Evolutionary conservation across 139 green algal species (phyloP).

Genomic region (Chlamydomonas sp.): DNA sequence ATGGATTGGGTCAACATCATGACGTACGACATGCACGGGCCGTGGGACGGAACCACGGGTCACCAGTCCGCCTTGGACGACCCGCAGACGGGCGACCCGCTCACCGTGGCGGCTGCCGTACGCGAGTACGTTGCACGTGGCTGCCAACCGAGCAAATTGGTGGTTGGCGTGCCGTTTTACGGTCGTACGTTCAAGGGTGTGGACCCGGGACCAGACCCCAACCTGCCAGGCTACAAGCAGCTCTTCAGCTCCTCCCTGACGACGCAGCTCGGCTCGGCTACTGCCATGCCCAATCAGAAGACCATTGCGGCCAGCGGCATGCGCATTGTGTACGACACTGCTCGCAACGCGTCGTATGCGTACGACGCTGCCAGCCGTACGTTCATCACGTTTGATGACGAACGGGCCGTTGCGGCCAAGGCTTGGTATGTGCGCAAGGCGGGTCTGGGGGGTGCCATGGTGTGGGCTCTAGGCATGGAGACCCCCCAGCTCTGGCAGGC

Average conservation of each 20-base stretch:
- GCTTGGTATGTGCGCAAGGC: neutral
- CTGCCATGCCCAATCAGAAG: neutral
- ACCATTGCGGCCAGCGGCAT: neutral
- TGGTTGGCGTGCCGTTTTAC: constrained; percentile 19
- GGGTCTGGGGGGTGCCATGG: constrained; percentile 6
- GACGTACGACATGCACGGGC: constrained; percentile 12
- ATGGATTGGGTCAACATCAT: constrained; percentile 29
- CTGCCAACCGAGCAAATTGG: neutral
- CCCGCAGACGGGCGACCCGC: neutral
- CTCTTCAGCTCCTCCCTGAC: neutral
- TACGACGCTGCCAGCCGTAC: neutral
- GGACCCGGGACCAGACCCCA: neutral
- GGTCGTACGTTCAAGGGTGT: constrained; percentile 5
- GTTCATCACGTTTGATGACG: constrained; percentile 12
- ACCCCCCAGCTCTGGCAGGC: neutral
- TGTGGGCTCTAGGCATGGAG: constrained; percentile 4
- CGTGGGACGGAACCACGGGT: constrained; percentile 1
- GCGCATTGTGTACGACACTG: neutral
- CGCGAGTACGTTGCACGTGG: neutral
- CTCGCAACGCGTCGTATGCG: constrained; percentile 1
- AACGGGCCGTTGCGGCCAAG: constrained; percentile 8
- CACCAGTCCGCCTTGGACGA: constrained; percentile 6
- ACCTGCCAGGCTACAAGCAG: neutral
- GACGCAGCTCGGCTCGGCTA: neutral
- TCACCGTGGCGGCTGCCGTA: neutral